phyloP scores from a whole-genome alignment of 1,284 basidiomycete species.

The Leucoagaricus sp. region DNA sequence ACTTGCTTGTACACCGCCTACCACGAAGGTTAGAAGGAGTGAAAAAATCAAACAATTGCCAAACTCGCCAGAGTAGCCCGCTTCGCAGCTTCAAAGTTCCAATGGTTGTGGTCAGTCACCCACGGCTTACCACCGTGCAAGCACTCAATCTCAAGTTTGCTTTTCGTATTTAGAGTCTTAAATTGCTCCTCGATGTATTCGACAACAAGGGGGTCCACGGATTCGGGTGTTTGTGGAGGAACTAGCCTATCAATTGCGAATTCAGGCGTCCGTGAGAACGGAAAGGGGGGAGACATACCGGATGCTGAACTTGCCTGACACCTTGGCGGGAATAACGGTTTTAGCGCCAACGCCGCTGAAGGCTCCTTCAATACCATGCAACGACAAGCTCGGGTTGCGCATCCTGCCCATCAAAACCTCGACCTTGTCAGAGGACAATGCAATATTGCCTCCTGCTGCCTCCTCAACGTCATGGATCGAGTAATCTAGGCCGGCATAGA shows the following conservation, averaged over 20 bases:
- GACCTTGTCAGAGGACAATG: slow-evolving; percentile 81
- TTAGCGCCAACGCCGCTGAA: slow-evolving; percentile 89
- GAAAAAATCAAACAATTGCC: slow-evolving; percentile 20
- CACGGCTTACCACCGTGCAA: slow-evolving; percentile 90
- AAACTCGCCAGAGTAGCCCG: slow-evolving; percentile 68
- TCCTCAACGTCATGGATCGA: slow-evolving; percentile 75
- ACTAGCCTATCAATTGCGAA: slow-evolving; percentile 58
- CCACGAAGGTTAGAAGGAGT: background rate
- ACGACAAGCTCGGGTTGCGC: slow-evolving; percentile 85
- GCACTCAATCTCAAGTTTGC: slow-evolving; percentile 56
- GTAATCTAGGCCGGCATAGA: slow-evolving; percentile 82
- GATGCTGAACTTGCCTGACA: slow-evolving; percentile 93
- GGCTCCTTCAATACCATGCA: slow-evolving; percentile 98
- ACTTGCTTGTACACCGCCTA: slow-evolving; percentile 79
- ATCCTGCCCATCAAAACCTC: slow-evolving; percentile 90
- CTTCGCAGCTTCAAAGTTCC: slow-evolving; percentile 94
- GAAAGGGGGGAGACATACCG: slow-evolving; percentile 50
- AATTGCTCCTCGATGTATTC: slow-evolving; percentile 80
- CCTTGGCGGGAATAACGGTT: slow-evolving; percentile 94
- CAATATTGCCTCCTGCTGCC: slow-evolving; percentile 77
- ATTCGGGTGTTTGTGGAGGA: slow-evolving; percentile 86
- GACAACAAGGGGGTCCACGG: slow-evolving; percentile 71
- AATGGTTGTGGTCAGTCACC: slow-evolving; percentile 84
- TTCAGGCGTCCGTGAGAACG: background rate
- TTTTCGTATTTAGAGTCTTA: slow-evolving; percentile 83